Base-by-base conservation (phyloP, 1,284 basidiomycete genomes). In the Apiotrichum akiyoshidainum region DNA sequence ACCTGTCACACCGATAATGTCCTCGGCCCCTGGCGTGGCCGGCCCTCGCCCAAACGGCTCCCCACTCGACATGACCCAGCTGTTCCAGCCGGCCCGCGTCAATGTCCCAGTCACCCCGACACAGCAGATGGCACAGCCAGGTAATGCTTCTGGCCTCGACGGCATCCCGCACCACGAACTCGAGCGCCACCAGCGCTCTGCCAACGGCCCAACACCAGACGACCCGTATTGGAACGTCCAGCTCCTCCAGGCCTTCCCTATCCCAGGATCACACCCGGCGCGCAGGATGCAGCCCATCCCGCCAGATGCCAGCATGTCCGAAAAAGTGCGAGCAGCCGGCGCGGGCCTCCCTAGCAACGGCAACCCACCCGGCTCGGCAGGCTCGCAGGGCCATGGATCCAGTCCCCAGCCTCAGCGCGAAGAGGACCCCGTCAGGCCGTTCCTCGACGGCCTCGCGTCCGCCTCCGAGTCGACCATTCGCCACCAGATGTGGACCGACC, bases 401-500 rank as follows among this genome's bases (percentile, higher is more conserved):
- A 44, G 42, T 11, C 42, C 42, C n/a, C 42, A 44, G 19, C 46
- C 46, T 5, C 37, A 13, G 14, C 26, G n/a, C 33, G 58, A 57
- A n/a, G 57, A 60, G 8, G 63, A 65, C 47, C 57, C 60, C 26
- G 54, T 65, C 10, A 33, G 37, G 39, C 60, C 60, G 1, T 65
- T 65, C 55, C 53, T 65, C 19, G 59, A 61, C 19, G 63, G 60
- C 1, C 53, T 65, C n/a, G 55, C 59, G 1, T 45, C 55, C 22
- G 58, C 63, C 4, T 47, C 55, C 3, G 68, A 69, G 22, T 66
- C 70, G 55, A 66, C 72, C 1, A 50, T 57, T 1, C 52, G 65
- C 34, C 64, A 66, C 41, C 65, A 64, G 0, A 59, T 74, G 45
- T 77, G 73, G 73, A 73, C 72, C 1, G 70, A 77, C 52, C 56